These are phyloP conservation scores for Candida lessepsii DNA, from an alignment of 805 yeast species.

Conservation along the genomic window DNA sequence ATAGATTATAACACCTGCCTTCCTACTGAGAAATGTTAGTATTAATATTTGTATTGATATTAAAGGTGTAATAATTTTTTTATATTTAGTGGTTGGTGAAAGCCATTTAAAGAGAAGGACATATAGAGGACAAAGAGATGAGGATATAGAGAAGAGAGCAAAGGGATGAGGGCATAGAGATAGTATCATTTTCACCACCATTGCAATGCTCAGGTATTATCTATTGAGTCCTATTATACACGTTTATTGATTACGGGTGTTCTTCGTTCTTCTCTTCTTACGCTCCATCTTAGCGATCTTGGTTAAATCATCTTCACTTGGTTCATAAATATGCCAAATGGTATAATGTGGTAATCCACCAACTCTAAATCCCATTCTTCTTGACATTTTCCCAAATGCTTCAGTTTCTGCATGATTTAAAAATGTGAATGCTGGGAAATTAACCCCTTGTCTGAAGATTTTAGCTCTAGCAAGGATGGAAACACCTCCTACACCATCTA, in stretches of 20 bases:
- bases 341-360: slow-evolving; percentile 91
- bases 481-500: slow-evolving; percentile 89
- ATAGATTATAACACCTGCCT: slow-evolving; percentile 49
- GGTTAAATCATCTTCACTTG: slow-evolving; percentile 77
- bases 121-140: too few species aligned
- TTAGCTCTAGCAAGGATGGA: slow-evolving; percentile 74
- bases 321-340: slow-evolving; percentile 88
- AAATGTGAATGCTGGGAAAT: slow-evolving; percentile 82
- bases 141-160: too few species aligned
- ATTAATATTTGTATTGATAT: too few species aligned
- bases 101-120: too few species aligned
- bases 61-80: neutral
- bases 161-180: too few species aligned
- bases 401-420: slow-evolving; percentile 87
- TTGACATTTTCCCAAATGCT: slow-evolving; percentile 82
- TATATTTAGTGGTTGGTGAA: too few species aligned
- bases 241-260: slow-evolving; percentile 10
- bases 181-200: too few species aligned
- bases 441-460: slow-evolving; percentile 74
- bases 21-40: slow-evolving; percentile 39
- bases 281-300: slow-evolving; percentile 70
- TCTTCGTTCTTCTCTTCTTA: slow-evolving; percentile 49
- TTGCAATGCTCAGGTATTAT: neutral
- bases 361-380: slow-evolving; percentile 72
- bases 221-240: slow-evolving; percentile 10